A percentile compares a stretch with the other conserved stretches of the same genome.
These are phyloP conservation scores for Tuber umbilicatum DNA, from an alignment of 495 filamentous ascomycete species.

Conservation along the genomic window DNA sequence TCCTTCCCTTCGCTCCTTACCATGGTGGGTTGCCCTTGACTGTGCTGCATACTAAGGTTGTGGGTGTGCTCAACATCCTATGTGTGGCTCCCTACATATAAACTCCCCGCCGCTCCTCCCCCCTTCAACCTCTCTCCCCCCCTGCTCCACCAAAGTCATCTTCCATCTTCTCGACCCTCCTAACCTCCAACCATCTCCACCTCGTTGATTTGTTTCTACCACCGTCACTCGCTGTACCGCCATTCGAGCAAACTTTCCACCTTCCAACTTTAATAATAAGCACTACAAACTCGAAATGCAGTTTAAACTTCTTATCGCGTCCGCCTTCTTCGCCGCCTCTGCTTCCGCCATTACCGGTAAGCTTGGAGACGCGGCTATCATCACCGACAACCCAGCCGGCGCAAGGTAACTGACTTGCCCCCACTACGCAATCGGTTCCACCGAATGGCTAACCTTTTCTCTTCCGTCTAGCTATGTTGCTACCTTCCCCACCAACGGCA, in stretches of 20 bases:
- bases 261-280: conserved; percentile 13
- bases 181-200: not conserved
- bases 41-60: conserved; percentile 6
- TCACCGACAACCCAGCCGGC: conserved; percentile 36
- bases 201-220: not conserved
- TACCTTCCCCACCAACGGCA: conserved; percentile 48
- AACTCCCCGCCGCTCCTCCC: conserved; percentile 25
- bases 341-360: conserved; percentile 18
- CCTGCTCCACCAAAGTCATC: conserved; percentile 15
- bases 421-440: not conserved
- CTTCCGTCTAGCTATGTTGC: conserved; percentile 27
- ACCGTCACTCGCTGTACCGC: conserved; percentile 15
- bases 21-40: not conserved
- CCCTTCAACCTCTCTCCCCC: conserved; percentile 14
- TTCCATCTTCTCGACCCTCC: not conserved
- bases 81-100: conserved; percentile 20
- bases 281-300: conserved; percentile 27
- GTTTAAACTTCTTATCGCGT: conserved; percentile 34
- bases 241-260: conserved; percentile 10
- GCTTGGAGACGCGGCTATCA: conserved; percentile 29
- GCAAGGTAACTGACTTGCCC: conserved; percentile 16
- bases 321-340: conserved; percentile 29
- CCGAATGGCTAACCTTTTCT: conserved; percentile 10
- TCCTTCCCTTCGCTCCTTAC: not conserved
- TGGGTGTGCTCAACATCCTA: conserved; percentile 9